A percentile compares a stretch with the other conserved stretches of the same genome.
phyloP scores from a whole-genome alignment of 257 asterid genomes.

The Parsonsia alboflavescens region DNA sequence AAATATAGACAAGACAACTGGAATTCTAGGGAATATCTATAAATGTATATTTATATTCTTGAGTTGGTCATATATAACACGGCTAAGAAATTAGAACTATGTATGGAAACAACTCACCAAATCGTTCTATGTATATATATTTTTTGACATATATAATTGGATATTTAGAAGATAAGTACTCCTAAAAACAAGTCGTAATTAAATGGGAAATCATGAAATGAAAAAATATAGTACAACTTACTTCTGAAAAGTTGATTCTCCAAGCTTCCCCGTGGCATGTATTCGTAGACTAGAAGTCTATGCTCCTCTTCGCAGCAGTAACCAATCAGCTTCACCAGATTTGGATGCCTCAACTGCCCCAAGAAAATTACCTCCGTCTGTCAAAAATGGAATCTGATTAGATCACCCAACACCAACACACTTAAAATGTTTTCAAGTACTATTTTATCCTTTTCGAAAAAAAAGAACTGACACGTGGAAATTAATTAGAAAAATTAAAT shows the following conservation, averaged over 20 bases:
- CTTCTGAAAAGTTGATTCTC: constrained; percentile 91
- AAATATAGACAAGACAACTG: not conserved
- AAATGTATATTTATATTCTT: too few species aligned
- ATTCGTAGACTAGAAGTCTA: constrained; percentile 80
- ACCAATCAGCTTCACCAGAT: constrained; percentile 91
- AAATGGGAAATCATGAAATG: not conserved
- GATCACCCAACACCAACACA: too few species aligned
- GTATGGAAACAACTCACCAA: too few species aligned
- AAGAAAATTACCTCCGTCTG: constrained; percentile 87
- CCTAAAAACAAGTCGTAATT: too few species aligned
- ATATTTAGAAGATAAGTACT: too few species aligned
- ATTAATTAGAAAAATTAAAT: not conserved
- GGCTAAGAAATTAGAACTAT: too few species aligned
- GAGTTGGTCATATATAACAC: too few species aligned
- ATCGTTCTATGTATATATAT: too few species aligned
- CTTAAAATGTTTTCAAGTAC: too few species aligned
- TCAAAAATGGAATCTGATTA: not conserved
- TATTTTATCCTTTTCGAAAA: too few species aligned
- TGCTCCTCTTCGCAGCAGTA: constrained; percentile 96
- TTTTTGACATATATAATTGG: too few species aligned
- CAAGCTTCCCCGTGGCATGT: constrained; percentile 94
- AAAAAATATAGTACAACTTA: constrained; percentile 23
- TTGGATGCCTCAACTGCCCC: constrained; percentile 79
- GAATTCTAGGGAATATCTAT: too few species aligned
- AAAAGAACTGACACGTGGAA: not conserved